These are phyloP conservation scores for Fusarium equiseti DNA, from an alignment of 2,329 filamentous ascomycete species.

Conservation along the genomic window DNA sequence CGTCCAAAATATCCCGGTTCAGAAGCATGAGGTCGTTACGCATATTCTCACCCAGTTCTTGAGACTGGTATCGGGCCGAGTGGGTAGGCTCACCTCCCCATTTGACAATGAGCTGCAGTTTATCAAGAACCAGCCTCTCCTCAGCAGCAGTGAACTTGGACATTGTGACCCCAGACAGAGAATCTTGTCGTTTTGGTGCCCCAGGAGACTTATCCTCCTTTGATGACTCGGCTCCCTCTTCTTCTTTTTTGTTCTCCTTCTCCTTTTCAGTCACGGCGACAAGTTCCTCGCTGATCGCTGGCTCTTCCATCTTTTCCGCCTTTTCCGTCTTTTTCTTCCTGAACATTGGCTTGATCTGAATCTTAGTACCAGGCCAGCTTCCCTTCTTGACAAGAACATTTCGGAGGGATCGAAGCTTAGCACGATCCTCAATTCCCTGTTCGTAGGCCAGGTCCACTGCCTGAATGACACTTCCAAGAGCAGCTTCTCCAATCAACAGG, in stretches of 20 bases:
- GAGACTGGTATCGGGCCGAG: constrained; percentile 94
- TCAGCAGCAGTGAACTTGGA: constrained; percentile 94
- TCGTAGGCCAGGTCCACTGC: constrained; percentile 86
- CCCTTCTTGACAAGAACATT: constrained; percentile 94
- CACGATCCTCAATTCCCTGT: constrained; percentile 83
- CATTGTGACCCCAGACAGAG: constrained; percentile 88
- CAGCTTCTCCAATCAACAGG: constrained; percentile 89
- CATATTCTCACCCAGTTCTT: constrained; percentile 96
- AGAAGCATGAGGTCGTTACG: constrained; percentile 92
- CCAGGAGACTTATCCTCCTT: constrained; percentile 36
- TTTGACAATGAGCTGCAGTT: constrained; percentile 97
- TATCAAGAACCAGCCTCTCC: constrained; percentile 92
- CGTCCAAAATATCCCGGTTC: constrained; percentile 90
- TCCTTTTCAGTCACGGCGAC: constrained; percentile 47
- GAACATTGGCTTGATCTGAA: constrained; percentile 99
- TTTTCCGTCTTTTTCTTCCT: constrained; percentile 83
- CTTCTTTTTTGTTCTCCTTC: constrained; percentile 42
- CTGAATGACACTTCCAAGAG: constrained; percentile 86
- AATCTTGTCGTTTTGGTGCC: constrained; percentile 78
- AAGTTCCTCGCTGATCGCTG: constrained; percentile 54
- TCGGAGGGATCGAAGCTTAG: constrained; percentile 86
- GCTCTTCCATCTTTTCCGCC: constrained; percentile 74
- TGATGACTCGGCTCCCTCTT: constrained; percentile 39
- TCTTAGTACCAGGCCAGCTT: constrained; percentile 93
- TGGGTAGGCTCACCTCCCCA: constrained; percentile 99